These are phyloP conservation scores for Aureobasidium sp. DNA, from an alignment of 2,329 filamentous ascomycete species.

Conservation along the genomic window DNA sequence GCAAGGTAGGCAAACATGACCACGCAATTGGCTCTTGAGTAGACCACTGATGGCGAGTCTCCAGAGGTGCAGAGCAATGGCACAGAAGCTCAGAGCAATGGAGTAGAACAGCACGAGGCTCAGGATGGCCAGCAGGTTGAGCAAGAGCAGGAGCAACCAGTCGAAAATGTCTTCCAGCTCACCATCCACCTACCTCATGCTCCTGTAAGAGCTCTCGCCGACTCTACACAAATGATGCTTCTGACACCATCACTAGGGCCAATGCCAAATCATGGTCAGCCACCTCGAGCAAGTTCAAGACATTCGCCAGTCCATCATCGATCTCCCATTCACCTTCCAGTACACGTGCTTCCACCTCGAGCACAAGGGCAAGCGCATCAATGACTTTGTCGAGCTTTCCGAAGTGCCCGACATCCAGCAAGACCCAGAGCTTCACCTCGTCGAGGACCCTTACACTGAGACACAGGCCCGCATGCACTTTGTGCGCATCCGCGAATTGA, in stretches of 20 bases:
- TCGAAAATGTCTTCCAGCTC: conserved; percentile 54
- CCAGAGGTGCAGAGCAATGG: conserved; percentile 14
- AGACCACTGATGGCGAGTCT: background rate
- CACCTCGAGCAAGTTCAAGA: conserved; percentile 91
- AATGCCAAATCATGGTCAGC: conserved; percentile 28
- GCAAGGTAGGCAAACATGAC: conserved; percentile 10
- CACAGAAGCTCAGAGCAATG: conserved; percentile 5
- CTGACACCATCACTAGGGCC: background rate
- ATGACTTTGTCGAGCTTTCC: conserved; percentile 88
- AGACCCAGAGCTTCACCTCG: conserved; percentile 70
- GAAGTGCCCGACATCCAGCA: conserved; percentile 74
- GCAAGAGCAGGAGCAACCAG: conserved; percentile 12
- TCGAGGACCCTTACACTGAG: conserved; percentile 96
- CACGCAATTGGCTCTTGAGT: background rate
- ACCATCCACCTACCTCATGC: conserved; percentile 76
- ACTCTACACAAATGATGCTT: conserved; percentile 50
- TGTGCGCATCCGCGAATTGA: conserved; percentile 81
- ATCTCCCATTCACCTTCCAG: conserved; percentile 85
- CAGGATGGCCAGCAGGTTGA: conserved; percentile 1
- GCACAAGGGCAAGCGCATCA: conserved; percentile 79
- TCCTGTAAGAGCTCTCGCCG: conserved; percentile 61
- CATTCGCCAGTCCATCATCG: conserved; percentile 91
- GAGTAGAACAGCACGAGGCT: conserved; percentile 1
- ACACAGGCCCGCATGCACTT: conserved; percentile 96
- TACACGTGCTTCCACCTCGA: conserved; percentile 99